phyloP scores from a whole-genome alignment of 495 filamentous ascomycete genomes.

The Podospora comata region DNA sequence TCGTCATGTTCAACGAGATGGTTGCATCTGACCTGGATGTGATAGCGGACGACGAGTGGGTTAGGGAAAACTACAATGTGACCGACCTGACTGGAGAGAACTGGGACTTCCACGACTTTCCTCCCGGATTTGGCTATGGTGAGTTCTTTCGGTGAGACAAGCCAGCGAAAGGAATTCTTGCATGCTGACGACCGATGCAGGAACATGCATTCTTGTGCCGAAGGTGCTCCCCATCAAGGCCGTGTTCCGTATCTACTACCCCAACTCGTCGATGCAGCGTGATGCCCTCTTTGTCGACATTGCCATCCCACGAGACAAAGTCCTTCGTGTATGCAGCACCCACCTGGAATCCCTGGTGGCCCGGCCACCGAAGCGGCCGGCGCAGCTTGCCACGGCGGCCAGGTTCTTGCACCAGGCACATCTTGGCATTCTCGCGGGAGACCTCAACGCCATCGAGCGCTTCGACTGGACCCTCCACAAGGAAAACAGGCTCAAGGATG shows the following conservation, averaged over 20 bases:
- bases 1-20: slow-evolving; percentile 56
- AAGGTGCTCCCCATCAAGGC: slow-evolving; percentile 35
- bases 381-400: slow-evolving; percentile 43
- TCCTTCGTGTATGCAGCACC: slow-evolving; percentile 49
- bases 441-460: slow-evolving; percentile 55
- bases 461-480: slow-evolving; percentile 46
- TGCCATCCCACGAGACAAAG: slow-evolving; percentile 17
- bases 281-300: slow-evolving; percentile 55
- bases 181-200: slow-evolving; percentile 32
- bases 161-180: neutral
- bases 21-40: slow-evolving; percentile 37
- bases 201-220: slow-evolving; percentile 53
- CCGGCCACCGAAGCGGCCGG: slow-evolving; percentile 41
- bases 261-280: slow-evolving; percentile 41
- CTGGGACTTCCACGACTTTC: slow-evolving; percentile 17
- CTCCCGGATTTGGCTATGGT: slow-evolving; percentile 27
- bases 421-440: slow-evolving; percentile 39
- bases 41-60: slow-evolving; percentile 41
- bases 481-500: slow-evolving; percentile 49
- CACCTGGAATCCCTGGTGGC: slow-evolving; percentile 52
- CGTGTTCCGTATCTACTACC: slow-evolving; percentile 49
- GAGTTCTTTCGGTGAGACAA: slow-evolving; percentile 18
- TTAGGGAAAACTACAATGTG: slow-evolving; percentile 43
- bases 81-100: slow-evolving; percentile 39
- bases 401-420: slow-evolving; percentile 34